A percentile compares a stretch with the other conserved stretches of the same genome.
These are phyloP conservation scores for Cytospora piceae DNA, from an alignment of 2,329 filamentous ascomycete species.

Conservation along the genomic window DNA sequence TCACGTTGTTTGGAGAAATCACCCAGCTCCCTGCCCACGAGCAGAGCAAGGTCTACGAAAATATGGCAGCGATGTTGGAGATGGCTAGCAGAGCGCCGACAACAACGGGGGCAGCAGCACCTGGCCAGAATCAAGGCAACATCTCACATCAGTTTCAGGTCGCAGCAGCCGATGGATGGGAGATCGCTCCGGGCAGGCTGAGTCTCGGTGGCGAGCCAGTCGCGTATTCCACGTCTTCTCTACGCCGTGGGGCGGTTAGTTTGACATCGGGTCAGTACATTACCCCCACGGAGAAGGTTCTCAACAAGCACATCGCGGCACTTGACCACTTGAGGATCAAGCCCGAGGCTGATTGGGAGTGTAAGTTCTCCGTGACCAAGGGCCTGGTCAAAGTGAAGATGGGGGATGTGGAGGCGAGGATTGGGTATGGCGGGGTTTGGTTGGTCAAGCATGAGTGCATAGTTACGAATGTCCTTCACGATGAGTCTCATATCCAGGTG, in stretches of 20 bases:
- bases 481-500: slow-evolving; percentile 18
- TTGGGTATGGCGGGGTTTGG: slow-evolving; percentile 16
- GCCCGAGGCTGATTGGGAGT: background rate
- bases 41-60: background rate
- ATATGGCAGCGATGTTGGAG: background rate
- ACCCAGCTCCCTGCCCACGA: background rate
- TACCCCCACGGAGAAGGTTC: background rate
- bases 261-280: slow-evolving; percentile 7
- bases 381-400: slow-evolving; percentile 9
- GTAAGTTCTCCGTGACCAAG: slow-evolving; percentile 2
- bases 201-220: background rate
- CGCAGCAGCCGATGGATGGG: slow-evolving; percentile 9
- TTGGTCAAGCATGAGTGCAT: background rate
- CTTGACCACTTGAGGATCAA: background rate
- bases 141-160: background rate
- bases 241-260: slow-evolving; percentile 6
- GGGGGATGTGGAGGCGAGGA: background rate
- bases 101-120: background rate
- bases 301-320: slow-evolving; percentile 15
- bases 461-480: slow-evolving; percentile 2
- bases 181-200: slow-evolving; percentile 17
- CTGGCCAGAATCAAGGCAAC: background rate
- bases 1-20: slow-evolving; percentile 16
- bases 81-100: background rate
- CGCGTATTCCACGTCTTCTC: slow-evolving; percentile 11